Evolutionary conservation across 306 rosid genomes (phyloP).

Genomic region (Quercus variabilis): DNA sequence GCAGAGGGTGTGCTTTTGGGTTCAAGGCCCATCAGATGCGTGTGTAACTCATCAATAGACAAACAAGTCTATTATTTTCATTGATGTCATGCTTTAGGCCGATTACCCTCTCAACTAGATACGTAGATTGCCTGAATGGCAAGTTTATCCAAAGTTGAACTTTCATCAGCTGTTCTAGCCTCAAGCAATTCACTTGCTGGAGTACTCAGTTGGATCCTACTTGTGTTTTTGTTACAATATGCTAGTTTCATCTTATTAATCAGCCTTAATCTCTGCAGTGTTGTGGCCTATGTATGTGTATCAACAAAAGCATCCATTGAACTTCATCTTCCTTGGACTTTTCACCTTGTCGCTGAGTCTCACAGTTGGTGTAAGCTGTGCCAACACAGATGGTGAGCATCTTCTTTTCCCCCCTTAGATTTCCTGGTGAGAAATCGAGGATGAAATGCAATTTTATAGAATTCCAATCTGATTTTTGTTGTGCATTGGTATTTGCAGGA

Average conservation of each 20-base stretch:
- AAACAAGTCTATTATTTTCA: not conserved
- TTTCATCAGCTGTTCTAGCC: not conserved
- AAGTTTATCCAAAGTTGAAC: not conserved
- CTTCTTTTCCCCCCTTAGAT: not conserved
- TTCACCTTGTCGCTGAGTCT: constrained; percentile 75
- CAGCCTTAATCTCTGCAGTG: constrained; percentile 43
- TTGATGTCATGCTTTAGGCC: not conserved
- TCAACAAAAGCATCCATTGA: constrained; percentile 85
- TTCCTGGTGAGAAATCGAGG: not conserved
- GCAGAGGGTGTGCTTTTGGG: not conserved
- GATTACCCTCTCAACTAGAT: not conserved
- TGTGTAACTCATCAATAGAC: not conserved
- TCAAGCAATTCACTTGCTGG: not conserved
- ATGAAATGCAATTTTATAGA: not conserved
- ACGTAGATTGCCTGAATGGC: not conserved
- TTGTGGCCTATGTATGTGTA: constrained; percentile 77
- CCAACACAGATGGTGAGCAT: constrained; percentile 72
- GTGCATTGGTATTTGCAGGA: constrained; percentile 49
- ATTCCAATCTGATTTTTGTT: not conserved
- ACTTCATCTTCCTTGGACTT: constrained; percentile 80
- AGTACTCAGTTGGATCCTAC: not conserved
- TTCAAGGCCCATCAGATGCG: not conserved
- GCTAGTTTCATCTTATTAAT: not conserved
- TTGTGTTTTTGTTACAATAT: not conserved
- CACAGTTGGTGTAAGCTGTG: constrained; percentile 81